phyloP scores from a whole-genome alignment of 2,329 filamentous ascomycete genomes.

The Penicillium brasilianum region DNA sequence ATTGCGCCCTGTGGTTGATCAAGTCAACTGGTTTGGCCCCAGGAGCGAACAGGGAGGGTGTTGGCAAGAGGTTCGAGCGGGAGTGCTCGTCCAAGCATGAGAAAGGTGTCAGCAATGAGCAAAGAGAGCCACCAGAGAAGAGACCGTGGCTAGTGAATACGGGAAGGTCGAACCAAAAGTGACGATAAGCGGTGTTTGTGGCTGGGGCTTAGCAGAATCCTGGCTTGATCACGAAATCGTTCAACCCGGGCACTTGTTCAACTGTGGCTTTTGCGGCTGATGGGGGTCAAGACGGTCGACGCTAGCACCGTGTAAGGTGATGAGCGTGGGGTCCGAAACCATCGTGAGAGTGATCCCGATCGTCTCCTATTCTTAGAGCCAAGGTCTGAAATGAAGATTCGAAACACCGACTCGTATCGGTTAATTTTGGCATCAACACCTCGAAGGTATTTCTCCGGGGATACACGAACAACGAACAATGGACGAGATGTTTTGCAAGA shows the following conservation, averaged over 20 bases:
- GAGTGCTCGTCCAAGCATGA: conserved; percentile 1
- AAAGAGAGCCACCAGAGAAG: not conserved
- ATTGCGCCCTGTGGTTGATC: not conserved
- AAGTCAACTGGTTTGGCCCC: not conserved
- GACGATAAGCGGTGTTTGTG: conserved; percentile 14
- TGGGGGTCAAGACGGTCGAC: not conserved
- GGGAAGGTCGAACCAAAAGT: conserved; percentile 19
- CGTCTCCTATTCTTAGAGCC: conserved; percentile 22
- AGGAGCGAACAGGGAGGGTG: not conserved
- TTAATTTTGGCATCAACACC: conserved; percentile 14
- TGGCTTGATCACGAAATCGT: not conserved
- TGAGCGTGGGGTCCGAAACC: conserved; percentile 20
- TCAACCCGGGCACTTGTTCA: conserved; percentile 1
- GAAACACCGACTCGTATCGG: conserved; percentile 15
- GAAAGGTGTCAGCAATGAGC: conserved; percentile 4
- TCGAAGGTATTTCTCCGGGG: not conserved
- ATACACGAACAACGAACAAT: not conserved
- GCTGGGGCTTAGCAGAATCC: conserved; percentile 22
- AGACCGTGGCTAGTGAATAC: conserved; percentile 23
- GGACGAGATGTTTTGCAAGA: conserved; percentile 14
- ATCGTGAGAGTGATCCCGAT: not conserved
- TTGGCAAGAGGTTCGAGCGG: conserved; percentile 6
- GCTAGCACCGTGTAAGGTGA: not conserved
- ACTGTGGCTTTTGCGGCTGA: conserved; percentile 26
- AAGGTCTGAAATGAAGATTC: not conserved